Conservation (phyloP, 2,329 filamentous ascomycete species). For the Claviceps pusilla region DNA sequence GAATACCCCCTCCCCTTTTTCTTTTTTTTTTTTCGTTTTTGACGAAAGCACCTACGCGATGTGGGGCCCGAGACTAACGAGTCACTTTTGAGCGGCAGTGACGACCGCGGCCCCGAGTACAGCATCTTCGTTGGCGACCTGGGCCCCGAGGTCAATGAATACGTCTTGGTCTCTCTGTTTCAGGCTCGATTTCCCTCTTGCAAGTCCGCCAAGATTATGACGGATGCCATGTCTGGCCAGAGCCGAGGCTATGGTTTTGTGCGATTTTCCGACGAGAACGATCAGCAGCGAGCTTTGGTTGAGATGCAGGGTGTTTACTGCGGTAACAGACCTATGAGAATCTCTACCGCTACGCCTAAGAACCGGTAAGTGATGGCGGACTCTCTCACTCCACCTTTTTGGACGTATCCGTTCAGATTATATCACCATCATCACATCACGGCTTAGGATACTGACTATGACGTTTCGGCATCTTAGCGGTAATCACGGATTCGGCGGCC, state of each 20-base stretch:
- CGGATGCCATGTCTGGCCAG: slow-evolving; percentile 92
- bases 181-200: slow-evolving; percentile 90
- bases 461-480: slow-evolving; percentile 10
- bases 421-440: too few relatives aligned
- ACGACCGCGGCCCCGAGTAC: slow-evolving; percentile 91
- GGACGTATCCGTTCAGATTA: too few relatives aligned
- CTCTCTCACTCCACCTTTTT: background rate
- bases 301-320: slow-evolving; percentile 99
- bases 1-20: background rate
- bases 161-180: slow-evolving; percentile 92
- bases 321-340: slow-evolving; percentile 95
- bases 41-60: background rate
- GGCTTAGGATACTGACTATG: slow-evolving; percentile 3
- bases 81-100: slow-evolving; percentile 33
- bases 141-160: slow-evolving; percentile 96
- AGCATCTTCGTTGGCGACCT: slow-evolving; percentile 97
- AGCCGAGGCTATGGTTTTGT: slow-evolving; percentile 97
- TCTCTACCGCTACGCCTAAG: slow-evolving; percentile 95
- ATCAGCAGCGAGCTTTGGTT: slow-evolving; percentile 86
- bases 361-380: slow-evolving; percentile 40
- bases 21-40: too few relatives aligned
- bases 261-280: slow-evolving; percentile 85
- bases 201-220: slow-evolving; percentile 99
- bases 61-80: background rate
- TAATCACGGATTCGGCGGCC: slow-evolving; percentile 25